Evolutionary conservation across 257 asterid genomes (phyloP), one percentile per base, ranked within the genome.

Genomic region (Scutellaria minor): DNA sequence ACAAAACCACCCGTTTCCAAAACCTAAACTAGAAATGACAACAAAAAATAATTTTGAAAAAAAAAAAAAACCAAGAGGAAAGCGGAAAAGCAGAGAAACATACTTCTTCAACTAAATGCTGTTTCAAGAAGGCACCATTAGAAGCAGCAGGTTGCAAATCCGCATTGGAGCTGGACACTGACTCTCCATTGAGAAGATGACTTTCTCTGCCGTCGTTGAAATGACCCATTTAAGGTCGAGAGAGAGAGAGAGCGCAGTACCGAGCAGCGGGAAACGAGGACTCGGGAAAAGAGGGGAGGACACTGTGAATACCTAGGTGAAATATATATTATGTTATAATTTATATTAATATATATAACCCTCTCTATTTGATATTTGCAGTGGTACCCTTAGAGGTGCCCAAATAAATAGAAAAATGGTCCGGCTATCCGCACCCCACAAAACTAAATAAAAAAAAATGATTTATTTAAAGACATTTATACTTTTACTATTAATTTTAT

Each of bases 171-270:
- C 67, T 54, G 76, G 40, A 68, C 79, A 45, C 76, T 64, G 71
- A 56, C 62, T 78, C 82, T 40, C 81, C 83, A 74, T 74, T 82
- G 22, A 41, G 81, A 55, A 76, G 75, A 73, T 54, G 81, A 71
- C 48, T 66, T 73, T 58, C 45, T 77, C 85, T 70, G 37, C 81
- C 86, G 66, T 72, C 81, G 64, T 71, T 42, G 55, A 57, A 65
- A 64, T 48, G 75, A 73, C 71, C 73, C 87, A 81, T 86, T 73
- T 40, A 27, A 20, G 22, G 59, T 27, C 63, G 52, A 11, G 56
- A 37, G 46, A 65, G 74, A 22, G 42, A n/a, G 78, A 51, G 46
- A 7, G 20, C 56, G 54, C 22, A n/a, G 22, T 10, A 47, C 45
- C 44, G 6, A 66, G 60, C 70, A 60, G 57, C 12, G n/a, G 66